A percentile compares a stretch with the other conserved stretches of the same genome.
Evolutionary conservation across 176 grass and related monocot species (phyloP).

Genomic region (Olyra latifolia): DNA sequence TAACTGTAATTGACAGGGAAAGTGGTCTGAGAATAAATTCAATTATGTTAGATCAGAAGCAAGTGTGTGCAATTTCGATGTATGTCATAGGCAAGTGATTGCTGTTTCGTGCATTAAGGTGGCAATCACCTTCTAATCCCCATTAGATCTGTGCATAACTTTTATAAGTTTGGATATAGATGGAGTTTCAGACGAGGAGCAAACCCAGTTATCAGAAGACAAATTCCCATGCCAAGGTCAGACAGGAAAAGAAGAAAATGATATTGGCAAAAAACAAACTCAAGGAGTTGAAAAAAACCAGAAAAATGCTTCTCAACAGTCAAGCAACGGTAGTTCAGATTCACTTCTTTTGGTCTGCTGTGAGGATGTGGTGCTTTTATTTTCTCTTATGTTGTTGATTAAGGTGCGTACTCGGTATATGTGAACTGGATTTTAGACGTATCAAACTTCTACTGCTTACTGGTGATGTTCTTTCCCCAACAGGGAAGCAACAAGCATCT

Average conservation of each 20-base stretch:
- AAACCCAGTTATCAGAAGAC: conserved; percentile 39
- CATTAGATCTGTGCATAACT: conserved; percentile 33
- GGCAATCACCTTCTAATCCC: background rate
- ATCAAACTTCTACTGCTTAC: conserved; percentile 27
- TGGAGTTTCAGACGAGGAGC: conserved; percentile 39
- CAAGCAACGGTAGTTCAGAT: conserved; percentile 42
- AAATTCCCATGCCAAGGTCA: conserved; percentile 32
- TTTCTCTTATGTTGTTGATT: conserved; percentile 58
- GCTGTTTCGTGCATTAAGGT: conserved; percentile 26
- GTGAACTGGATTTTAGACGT: conserved; percentile 26
- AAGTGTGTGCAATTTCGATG: conserved; percentile 59
- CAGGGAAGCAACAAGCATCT: conserved; percentile 66
- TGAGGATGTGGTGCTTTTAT: conserved; percentile 58
- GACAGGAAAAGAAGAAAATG: conserved; percentile 25
- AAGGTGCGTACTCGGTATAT: conserved; percentile 45
- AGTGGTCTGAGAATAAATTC: conserved; percentile 59
- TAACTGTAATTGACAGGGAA: conserved; percentile 57
- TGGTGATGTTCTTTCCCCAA: conserved; percentile 25
- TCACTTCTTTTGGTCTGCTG: conserved; percentile 78
- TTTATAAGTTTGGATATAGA: conserved; percentile 41
- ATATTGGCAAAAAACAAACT: conserved; percentile 38
- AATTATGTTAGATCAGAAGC: conserved; percentile 54
- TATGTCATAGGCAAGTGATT: conserved; percentile 94
- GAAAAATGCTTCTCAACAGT: conserved; percentile 36
- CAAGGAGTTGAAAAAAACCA: conserved; percentile 38